These are phyloP conservation scores for Zygosaccharomyces bailii DNA, from an alignment of 805 yeast species.

Conservation along the genomic window DNA sequence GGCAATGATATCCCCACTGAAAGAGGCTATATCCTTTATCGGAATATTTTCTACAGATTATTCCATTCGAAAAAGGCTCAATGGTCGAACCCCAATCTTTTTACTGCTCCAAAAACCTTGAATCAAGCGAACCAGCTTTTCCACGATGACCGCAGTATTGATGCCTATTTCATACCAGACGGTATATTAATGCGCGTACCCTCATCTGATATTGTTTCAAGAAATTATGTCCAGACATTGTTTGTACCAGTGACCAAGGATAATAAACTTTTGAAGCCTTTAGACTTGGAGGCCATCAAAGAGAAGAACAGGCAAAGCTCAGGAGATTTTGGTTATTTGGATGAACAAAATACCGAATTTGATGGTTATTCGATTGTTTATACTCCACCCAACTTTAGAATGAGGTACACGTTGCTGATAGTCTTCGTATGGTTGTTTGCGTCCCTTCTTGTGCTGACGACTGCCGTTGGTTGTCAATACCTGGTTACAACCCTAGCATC, in stretches of 20 bases:
- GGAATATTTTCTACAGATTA: slow-evolving; percentile 46
- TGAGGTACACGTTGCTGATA: slow-evolving; percentile 47
- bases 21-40: slow-evolving; percentile 63
- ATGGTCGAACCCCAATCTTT: slow-evolving; percentile 49
- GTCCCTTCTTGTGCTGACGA: slow-evolving; percentile 29
- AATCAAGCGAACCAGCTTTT: slow-evolving; percentile 46
- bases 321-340: slow-evolving; percentile 44
- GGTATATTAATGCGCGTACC: slow-evolving; percentile 88
- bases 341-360: slow-evolving; percentile 40
- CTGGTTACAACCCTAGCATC: slow-evolving; percentile 15
- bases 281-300: slow-evolving; percentile 29
- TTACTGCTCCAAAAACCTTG: slow-evolving; percentile 50
- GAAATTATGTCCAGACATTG: slow-evolving; percentile 57
- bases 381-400: slow-evolving; percentile 73
- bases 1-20: slow-evolving; percentile 61
- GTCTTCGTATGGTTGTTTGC: slow-evolving; percentile 46
- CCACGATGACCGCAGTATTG: slow-evolving; percentile 38
- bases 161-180: slow-evolving; percentile 68
- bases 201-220: slow-evolving; percentile 68
- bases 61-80: slow-evolving; percentile 36
- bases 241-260: slow-evolving; percentile 82
- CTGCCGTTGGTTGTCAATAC: slow-evolving; percentile 22
- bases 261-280: slow-evolving; percentile 54
- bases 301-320: slow-evolving; percentile 38
- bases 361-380: slow-evolving; percentile 70